Percentiles rank a stretch among this genome's conserved stretches.
phyloP scores from a whole-genome alignment of 306 rosid genomes.

The Pyrus bretschneideri region DNA sequence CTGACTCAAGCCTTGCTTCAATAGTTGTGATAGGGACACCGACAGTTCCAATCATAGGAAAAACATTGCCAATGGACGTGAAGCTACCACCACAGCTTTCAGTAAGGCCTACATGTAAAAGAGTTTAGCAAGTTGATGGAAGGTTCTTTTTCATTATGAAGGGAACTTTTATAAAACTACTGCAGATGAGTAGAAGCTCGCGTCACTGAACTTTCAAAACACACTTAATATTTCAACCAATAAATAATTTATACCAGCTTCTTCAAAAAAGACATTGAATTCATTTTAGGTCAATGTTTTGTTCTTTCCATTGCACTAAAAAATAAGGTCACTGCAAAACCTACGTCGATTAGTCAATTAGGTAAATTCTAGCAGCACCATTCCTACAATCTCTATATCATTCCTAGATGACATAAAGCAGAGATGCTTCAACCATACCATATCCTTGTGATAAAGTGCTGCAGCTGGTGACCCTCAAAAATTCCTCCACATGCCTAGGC shows the following conservation, averaged over 20 bases:
- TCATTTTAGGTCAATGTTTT: neutral
- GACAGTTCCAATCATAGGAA: slow-evolving; percentile 70
- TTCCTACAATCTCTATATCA: neutral
- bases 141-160: neutral
- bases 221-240: no score
- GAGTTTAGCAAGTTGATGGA: neutral
- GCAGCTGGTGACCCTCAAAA: slow-evolving; percentile 67
- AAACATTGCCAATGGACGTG: slow-evolving; percentile 64
- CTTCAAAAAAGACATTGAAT: neutral
- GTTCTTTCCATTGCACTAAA: neutral
- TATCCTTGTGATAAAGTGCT: slow-evolving; percentile 79
- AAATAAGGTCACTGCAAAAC: neutral
- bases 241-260: no score
- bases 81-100: slow-evolving; percentile 86
- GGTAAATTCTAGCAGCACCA: neutral
- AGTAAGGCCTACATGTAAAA: slow-evolving; percentile 55
- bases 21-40: slow-evolving; percentile 76
- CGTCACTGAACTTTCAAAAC: neutral
- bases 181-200: neutral
- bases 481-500: slow-evolving; percentile 82
- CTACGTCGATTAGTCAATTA: neutral
- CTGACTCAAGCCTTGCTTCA: slow-evolving; percentile 85
- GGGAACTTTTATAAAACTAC: neutral
- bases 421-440: slow-evolving; percentile 36
- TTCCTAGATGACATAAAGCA: neutral